Conservation (phyloP, 2,329 filamentous ascomycete genomes). For the Fonsecaea multimorphosa region DNA sequence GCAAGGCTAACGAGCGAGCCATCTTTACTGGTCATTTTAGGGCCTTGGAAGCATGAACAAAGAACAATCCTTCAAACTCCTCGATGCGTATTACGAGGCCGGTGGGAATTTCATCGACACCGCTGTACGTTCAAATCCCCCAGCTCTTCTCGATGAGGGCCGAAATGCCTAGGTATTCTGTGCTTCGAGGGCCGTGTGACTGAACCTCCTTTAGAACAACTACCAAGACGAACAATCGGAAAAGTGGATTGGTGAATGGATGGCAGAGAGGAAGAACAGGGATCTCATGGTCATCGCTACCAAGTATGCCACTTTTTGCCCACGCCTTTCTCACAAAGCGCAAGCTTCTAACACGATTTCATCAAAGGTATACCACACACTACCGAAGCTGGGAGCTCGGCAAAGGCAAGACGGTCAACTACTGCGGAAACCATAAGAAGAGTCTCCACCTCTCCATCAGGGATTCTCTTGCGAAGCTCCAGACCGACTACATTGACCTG, state of each 20-base stretch:
- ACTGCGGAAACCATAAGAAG: conserved; percentile 52
- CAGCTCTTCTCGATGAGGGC: background rate
- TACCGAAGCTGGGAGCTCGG: conserved; percentile 55
- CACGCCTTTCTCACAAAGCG: background rate
- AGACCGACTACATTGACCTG: conserved; percentile 60
- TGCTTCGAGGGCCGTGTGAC: background rate
- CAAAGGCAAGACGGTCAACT: conserved; percentile 49
- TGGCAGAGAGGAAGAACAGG: conserved; percentile 62
- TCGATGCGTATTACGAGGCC: conserved; percentile 68
- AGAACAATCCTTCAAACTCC: conserved; percentile 65
- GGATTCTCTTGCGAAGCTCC: conserved; percentile 56
- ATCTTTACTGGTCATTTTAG: conserved; percentile 6
- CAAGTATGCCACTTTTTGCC: conserved; percentile 68
- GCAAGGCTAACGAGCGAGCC: background rate
- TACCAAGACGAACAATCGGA: conserved; percentile 71
- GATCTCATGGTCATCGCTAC: conserved; percentile 74
- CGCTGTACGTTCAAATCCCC: conserved; percentile 38
- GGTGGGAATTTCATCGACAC: conserved; percentile 79
- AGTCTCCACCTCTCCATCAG: conserved; percentile 52
- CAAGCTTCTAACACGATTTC: background rate
- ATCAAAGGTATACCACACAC: conserved; percentile 68
- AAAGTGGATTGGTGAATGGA: conserved; percentile 68
- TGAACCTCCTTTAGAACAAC: conserved; percentile 58
- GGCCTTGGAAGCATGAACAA: conserved; percentile 61
- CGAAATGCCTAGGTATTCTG: background rate